Evolutionary conservation across 1,284 basidiomycete genomes (phyloP), one percentile per base, ranked within the genome.

Genomic region (Puccinia hordei): DNA sequence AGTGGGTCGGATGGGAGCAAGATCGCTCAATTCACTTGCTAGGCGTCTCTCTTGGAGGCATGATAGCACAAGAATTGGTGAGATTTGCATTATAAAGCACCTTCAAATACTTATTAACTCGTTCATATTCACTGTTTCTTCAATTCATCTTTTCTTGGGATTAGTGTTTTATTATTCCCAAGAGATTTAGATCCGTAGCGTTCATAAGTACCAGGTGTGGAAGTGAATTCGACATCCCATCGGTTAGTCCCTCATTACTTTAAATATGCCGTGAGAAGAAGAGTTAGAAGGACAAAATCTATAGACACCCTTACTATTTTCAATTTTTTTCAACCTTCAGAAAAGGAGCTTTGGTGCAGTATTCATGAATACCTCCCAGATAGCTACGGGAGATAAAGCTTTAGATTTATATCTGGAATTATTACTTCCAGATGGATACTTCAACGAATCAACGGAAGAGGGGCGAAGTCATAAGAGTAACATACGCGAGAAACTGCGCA

Each of bases 1-100:
- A 94, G 82, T 88, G 90, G 82, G 81, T 95, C 1, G 90, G 89
- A 0, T 95, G 93, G 93, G 59, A 33, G n/a, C 24, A 82, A 41
- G 72, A 89, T 55, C 87, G 88, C 12, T 88, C 88, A 53, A 71
- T 95, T 0, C 90, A 94, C 83, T 85, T 95, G n/a, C 90, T 94
- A 17, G 93, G 94, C 0, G 87, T 91, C 15, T 93, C 91, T 65
- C 87, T 95, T 71, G 94, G 93, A 8, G 93, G 93, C 17, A 94
- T 94, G 93, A 93, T 94, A 81, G 89, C 91, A 22, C 57, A 75
- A 65, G 57, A 75, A 63, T 49, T 75, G n/a, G 73, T 75, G 17
- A 73, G 72, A 61, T 44, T 19, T 57, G 4, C 2, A 38, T 0
- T 72, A 17, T 10, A 9, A 24, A 27, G 30, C 6, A 30, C 44